Base-by-base conservation (phyloP, 495 filamentous ascomycete species). In the Acidomyces sp. region DNA sequence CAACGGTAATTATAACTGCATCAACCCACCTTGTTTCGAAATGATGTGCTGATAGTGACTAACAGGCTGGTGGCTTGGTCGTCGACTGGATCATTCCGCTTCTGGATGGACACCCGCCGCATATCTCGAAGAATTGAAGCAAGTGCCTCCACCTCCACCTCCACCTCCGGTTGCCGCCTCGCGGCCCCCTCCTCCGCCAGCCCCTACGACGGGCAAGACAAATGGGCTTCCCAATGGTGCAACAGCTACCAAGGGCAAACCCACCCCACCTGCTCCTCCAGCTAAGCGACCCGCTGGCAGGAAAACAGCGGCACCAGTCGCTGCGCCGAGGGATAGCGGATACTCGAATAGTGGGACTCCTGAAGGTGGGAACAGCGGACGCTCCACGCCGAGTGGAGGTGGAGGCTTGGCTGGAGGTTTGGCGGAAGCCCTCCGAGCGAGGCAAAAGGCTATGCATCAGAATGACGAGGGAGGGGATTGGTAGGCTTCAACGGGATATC, bases 41-140 rank as follows among this genome's bases (percentile, higher is more conserved):
- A 24, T 31, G 11, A 37, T 29, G 24, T 36, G 41, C 27, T 21
- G 24, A 9, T 17, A 37, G 17, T 19, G 2, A 39, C 40, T 41
- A 35, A 51, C 34, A 93, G 87, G 87, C 31, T 96, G 92, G 92
- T 95, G 87, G 86, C 68, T 94, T 27, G 88, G 77, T 38, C 86
- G 83, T 62, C 78, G 72, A 51, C 58, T 58, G 34, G 64, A 74
- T 43, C 60, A 66, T 2, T 65, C 63, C 5, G 70, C 70, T 15
- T 80, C 92, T 62, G 92, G 85, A 28, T 97, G 90, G 90, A 76
- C 86, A 0, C 90, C 90, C 0, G 82, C 87, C 17, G 80, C 87
- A 23, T 97, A 96, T 52, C 76, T 97, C 5, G 78, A 93, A 56
- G 85, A 94, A 62, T 73, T 81, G 51, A 54, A 55, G 20, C 57